These are phyloP conservation scores for Pneumocystis murina DNA, from an alignment of 1,139 yeast species.

Conservation along the genomic window DNA sequence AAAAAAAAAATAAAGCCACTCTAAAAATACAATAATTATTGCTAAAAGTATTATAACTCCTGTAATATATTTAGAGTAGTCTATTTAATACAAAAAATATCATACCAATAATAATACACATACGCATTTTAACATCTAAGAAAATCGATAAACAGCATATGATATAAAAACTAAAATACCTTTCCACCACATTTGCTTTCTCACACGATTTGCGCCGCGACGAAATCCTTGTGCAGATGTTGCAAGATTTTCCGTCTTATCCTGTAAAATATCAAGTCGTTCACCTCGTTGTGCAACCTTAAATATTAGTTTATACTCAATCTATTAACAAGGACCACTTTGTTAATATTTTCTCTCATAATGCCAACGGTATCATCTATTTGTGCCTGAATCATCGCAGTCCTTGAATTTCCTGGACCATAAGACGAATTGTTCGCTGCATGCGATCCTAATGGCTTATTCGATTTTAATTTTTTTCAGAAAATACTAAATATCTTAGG, in stretches of 20 bases:
- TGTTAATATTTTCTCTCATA: conserved; percentile 94
- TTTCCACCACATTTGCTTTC: conserved; percentile 99
- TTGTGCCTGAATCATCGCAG: conserved; percentile 34
- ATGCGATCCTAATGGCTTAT: background rate
- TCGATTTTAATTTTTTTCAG: background rate
- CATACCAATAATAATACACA: conserved; percentile 74
- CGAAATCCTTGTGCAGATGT: conserved; percentile 91
- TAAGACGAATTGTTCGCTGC: background rate
- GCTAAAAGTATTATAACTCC: background rate
- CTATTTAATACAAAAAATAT: conserved; percentile 38
- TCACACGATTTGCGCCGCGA: conserved; percentile 91
- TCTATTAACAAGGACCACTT: conserved; percentile 30
- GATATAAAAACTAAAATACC: background rate
- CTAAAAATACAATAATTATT: background rate
- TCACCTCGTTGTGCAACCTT: conserved; percentile 46
- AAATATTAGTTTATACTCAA: background rate
- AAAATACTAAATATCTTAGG: background rate
- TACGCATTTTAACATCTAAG: conserved; percentile 78
- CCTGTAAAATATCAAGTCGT: conserved; percentile 81
- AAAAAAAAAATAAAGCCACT: background rate
- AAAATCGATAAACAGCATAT: background rate
- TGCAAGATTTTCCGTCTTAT: conserved; percentile 77
- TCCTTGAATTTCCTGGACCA: conserved; percentile 4
- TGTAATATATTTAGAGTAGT: background rate
- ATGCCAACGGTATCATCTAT: conserved; percentile 94